A percentile compares a stretch with the other conserved stretches of the same genome.
Evolutionary conservation across 768 basidiomycete species (phyloP).

Genomic region (Phallus indusiatus): DNA sequence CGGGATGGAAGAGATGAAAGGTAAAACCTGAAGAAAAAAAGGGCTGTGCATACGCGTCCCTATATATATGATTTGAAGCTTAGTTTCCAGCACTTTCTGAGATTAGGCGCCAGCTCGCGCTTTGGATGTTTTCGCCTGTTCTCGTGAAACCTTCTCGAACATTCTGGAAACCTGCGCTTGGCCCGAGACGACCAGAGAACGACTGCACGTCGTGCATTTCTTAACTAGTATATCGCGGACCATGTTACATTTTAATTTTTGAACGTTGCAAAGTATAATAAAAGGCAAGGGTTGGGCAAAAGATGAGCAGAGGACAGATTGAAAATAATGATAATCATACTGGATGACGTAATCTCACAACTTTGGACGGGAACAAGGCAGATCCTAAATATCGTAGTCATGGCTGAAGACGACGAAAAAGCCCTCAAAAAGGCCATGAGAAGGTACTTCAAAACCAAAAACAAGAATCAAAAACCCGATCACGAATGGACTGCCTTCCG

Average conservation of each 20-base stretch:
- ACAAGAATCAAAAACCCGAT: constrained; percentile 20
- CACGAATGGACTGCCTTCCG: constrained; percentile 66
- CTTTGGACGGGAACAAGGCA: too few relatives aligned
- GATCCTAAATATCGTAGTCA: neutral
- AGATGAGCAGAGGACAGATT: too few relatives aligned
- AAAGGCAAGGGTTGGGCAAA: too few relatives aligned
- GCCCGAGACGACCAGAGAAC: neutral
- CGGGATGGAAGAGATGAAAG: neutral
- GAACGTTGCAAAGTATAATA: too few relatives aligned
- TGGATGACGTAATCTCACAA: too few relatives aligned
- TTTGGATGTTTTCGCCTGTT: neutral
- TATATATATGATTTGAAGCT: constrained; percentile 1
- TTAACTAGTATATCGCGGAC: neutral
- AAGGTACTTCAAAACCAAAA: constrained; percentile 2
- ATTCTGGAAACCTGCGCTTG: constrained; percentile 4
- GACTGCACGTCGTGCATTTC: neutral
- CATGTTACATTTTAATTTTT: too few relatives aligned
- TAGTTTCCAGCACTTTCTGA: constrained; percentile 9
- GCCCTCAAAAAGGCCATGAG: constrained; percentile 5
- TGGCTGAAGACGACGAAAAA: neutral
- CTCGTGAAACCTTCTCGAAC: constrained; percentile 1
- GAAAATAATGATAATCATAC: too few relatives aligned
- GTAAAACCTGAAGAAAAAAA: neutral
- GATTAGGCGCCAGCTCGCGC: neutral
- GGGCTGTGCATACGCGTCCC: constrained; percentile 1